Evolutionary conservation across 106 monocot species (phyloP), one percentile per base, ranked within the genome.

Genomic region (Xerophyta viscosa): DNA sequence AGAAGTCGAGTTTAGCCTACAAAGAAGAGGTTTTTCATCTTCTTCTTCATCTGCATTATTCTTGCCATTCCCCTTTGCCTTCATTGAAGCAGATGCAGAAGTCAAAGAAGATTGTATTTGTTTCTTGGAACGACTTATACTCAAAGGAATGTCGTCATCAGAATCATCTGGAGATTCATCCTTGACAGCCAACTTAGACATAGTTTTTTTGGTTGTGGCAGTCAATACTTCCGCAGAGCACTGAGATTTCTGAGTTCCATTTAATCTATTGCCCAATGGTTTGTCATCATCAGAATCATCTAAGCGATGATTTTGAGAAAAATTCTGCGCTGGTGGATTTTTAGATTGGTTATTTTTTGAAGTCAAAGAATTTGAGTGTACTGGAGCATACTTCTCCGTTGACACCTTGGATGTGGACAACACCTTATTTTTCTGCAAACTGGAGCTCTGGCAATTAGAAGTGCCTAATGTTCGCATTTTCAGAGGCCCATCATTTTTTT

Each of bases 141-240:
- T 37, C 48, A 85, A 68, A 21, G 72, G 66, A 19, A 25, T 46
- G 25, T 66, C 56, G 56, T 66, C 66, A 26, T 75, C 74, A 25
- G 67, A 68, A 52, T 29, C 52, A 14, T 52, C 27, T 29, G 52
- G 1, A 52, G 27, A 4, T 2, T 52, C 29, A 27, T 11, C 27
- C 1, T 43, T 27, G 8, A 13, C 60, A 31, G 21, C 59, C 26
- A 64, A 22, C 24, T 43, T 46, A 31, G 39, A 15, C 6, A 3
- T 39, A 39, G 33, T 11, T 6, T 10, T 39, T 15, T 39, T 39
- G 6, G 39, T 8, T 2, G 39, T 8, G 6, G 13, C 15, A 39
- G 2, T 3, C 10, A 8, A 1, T 61, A 62, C 23, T 24, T 44
- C 25, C 46, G 26, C 28, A 15, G 29, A 25, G 27, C 20, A 37